Base-by-base conservation (phyloP, 805 yeast species). In the Lipomyces yamadae region DNA sequence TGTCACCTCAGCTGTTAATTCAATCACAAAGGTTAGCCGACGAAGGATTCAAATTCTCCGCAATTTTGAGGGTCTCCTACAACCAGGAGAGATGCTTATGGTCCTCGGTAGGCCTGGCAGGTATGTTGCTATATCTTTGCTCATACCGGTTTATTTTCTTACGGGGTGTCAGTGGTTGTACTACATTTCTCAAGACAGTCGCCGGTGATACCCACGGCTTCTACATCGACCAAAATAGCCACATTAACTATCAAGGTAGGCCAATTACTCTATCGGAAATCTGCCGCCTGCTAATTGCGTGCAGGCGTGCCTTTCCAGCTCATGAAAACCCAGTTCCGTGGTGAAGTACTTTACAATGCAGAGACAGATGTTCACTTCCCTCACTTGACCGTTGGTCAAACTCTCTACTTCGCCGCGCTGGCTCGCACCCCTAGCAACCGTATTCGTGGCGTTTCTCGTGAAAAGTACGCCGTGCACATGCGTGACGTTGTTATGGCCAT, bases 101-200 rank as follows among this genome's bases (percentile, higher is more conserved):
- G 93, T 89, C 10, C 79, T 89, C 57, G 94, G 95, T 65, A 84
- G 93, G 77, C 94, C 94, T 0, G 94, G 94, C 53, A 59, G 63
- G 68, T 65, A 35, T 13, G 63, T 56, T 2, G 10, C 37, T 52
- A 33, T 29, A 52, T 45, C 24, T 39, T 33, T 29, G 32, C 42
- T 34, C 54, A 37, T 42, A 13, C 6, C 15, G 24, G 24, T 24
- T 24, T 24, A 24, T 45, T 18, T 32, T 29, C 35, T 32, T 53
- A 30, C 39, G 15, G 15, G 10, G 32, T n/a, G 10, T 10, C 74
- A 82, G 89, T 48, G 91, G 91, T 55, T 87, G 91, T 72, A 80
- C 90, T 5, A 86, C 90, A 3, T 78, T 86, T 61, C 79, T 87
- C 72, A 86, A 86, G 73, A 79, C 88, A 3, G 76, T 87, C 58